Percentiles rank a stretch among this genome's conserved stretches.
phyloP scores from a whole-genome alignment of 2,329 filamentous ascomycete species.

The Fusarium burgessii region DNA sequence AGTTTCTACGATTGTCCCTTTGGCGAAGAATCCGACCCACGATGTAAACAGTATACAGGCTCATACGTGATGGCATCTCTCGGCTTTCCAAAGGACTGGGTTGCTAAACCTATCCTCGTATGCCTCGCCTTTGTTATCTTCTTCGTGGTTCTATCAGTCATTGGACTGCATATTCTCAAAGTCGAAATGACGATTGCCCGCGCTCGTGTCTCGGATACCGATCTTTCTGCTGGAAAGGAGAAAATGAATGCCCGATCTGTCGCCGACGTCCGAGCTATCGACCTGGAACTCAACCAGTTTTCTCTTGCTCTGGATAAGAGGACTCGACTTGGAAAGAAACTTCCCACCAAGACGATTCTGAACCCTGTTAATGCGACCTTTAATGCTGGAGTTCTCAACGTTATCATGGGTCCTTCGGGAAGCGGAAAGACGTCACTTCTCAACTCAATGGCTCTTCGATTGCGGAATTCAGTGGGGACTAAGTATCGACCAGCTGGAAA shows the following conservation, averaged over 20 bases:
- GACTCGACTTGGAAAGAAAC: constrained; percentile 61
- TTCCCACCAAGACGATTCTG: constrained; percentile 70
- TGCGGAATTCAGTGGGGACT: constrained; percentile 71
- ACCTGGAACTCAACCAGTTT: constrained; percentile 74
- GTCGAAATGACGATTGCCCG: constrained; percentile 78
- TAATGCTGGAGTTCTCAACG: constrained; percentile 74
- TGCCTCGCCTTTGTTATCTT: constrained; percentile 71
- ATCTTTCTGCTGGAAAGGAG: constrained; percentile 77
- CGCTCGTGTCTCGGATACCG: constrained; percentile 67
- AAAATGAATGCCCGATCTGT: constrained; percentile 69
- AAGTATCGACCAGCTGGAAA: constrained; percentile 71
- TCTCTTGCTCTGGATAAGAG: constrained; percentile 73
- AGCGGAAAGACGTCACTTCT: constrained; percentile 81
- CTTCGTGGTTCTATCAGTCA: constrained; percentile 70
- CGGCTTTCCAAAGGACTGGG: constrained; percentile 75
- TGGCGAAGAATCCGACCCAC: constrained; percentile 71
- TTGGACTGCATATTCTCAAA: constrained; percentile 73
- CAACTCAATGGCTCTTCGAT: constrained; percentile 76
- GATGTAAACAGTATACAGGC: constrained; percentile 76
- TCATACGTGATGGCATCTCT: constrained; percentile 76
- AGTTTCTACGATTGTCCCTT: constrained; percentile 80
- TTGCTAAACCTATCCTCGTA: constrained; percentile 73
- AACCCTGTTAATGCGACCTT: constrained; percentile 76
- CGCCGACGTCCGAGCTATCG: constrained; percentile 68
- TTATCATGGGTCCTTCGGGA: constrained; percentile 85